These are phyloP conservation scores for Cytospora paraplurivora DNA, from an alignment of 2,329 filamentous ascomycete species.

Conservation along the genomic window DNA sequence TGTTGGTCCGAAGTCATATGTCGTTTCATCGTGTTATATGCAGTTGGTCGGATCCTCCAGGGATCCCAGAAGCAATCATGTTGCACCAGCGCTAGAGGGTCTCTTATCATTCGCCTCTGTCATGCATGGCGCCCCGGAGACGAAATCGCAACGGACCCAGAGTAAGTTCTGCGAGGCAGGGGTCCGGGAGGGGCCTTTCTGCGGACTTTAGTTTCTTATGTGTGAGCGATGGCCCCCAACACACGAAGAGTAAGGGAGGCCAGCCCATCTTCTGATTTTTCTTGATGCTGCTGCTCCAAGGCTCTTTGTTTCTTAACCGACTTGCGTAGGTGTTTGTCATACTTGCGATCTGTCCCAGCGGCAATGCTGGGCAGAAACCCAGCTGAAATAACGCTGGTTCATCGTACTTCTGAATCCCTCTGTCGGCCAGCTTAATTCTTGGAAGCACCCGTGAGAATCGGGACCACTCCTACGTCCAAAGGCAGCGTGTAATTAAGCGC, in stretches of 20 bases:
- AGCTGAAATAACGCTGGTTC: conserved; percentile 22
- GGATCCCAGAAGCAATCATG: neutral
- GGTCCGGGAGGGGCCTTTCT: no score
- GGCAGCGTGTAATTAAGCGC: neutral
- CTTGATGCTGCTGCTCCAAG: no score
- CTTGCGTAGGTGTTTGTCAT: neutral
- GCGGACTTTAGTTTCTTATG: no score
- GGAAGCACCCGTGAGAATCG: no score
- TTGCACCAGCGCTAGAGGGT: conserved; percentile 22
- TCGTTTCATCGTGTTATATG: no score
- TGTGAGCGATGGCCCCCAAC: neutral
- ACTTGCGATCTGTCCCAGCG: conserved; percentile 12
- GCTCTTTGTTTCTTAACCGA: no score
- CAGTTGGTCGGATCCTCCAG: conserved; percentile 18
- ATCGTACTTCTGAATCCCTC: conserved; percentile 8
- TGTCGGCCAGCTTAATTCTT: neutral
- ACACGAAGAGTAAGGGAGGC: no score
- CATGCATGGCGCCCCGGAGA: conserved; percentile 22
- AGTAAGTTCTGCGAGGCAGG: neutral
- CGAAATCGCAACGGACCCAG: neutral
- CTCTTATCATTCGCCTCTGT: conserved; percentile 23
- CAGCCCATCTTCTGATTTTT: no score
- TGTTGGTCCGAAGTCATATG: no score
- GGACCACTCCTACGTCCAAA: no score
- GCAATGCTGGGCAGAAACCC: conserved; percentile 1